A percentile compares a stretch with the other conserved stretches of the same genome.
Conservation (phyloP, 768 basidiomycete species). For the Suillus bovinus region DNA sequence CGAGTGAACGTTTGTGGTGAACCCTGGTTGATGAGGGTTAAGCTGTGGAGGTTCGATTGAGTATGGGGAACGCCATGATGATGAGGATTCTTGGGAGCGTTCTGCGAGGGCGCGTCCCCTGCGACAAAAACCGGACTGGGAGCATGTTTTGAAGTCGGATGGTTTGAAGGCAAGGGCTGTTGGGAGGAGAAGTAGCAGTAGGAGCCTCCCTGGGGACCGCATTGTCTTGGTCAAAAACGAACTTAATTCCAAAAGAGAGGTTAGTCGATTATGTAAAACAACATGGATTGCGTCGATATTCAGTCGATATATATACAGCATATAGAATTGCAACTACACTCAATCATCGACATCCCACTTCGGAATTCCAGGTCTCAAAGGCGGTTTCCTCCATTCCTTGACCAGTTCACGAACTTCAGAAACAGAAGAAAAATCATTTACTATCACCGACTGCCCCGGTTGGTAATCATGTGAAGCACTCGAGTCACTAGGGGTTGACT, state of each 20-base stretch:
- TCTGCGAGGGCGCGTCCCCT: constrained; percentile 81
- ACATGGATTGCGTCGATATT: no score
- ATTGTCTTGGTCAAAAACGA: not conserved
- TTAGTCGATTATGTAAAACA: not conserved
- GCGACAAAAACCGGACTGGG: constrained; percentile 95
- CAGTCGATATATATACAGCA: no score
- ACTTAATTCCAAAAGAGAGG: no score
- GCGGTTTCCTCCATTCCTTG: constrained; percentile 27
- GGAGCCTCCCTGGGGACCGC: constrained; percentile 9
- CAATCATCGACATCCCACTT: constrained; percentile 25
- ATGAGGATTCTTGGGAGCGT: constrained; percentile 58
- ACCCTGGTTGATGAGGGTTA: constrained; percentile 53
- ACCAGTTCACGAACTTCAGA: not conserved
- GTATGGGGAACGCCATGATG: constrained; percentile 86
- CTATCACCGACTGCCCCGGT: not conserved
- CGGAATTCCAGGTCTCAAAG: constrained; percentile 17
- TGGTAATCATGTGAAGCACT: not conserved
- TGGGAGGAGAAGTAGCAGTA: constrained; percentile 32
- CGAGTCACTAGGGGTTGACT: not conserved
- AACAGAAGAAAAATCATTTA: not conserved
- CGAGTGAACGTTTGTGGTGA: constrained; percentile 78
- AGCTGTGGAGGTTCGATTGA: constrained; percentile 56
- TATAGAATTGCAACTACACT: not conserved
- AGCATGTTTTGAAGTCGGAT: constrained; percentile 92
- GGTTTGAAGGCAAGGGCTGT: constrained; percentile 58